Conservation (phyloP, 345 rosid species). For the Erucastrum elatum region DNA sequence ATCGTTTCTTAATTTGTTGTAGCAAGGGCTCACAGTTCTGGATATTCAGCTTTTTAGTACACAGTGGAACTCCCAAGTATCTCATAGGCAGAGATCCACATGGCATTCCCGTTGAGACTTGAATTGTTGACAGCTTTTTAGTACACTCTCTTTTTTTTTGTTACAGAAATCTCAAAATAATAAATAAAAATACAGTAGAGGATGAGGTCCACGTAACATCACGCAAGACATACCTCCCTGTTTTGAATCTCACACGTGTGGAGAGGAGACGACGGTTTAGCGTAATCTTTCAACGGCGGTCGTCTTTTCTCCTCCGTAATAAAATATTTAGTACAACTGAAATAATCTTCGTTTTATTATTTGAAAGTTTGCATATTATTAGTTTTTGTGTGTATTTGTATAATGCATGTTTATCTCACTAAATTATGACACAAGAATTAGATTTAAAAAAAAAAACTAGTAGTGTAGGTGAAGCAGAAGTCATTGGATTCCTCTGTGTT, state of each 20-base stretch:
- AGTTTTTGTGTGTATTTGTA: neutral
- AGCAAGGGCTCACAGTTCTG: neutral
- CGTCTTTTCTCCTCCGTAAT: too few species aligned
- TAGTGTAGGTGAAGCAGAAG: neutral
- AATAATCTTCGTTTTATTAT: too few species aligned
- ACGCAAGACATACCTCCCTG: conserved; percentile 32
- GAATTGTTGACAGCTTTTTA: too few species aligned
- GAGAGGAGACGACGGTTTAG: conserved; percentile 2
- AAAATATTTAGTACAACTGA: too few species aligned
- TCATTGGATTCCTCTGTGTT: conserved; percentile 16
- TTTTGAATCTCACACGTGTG: conserved; percentile 31
- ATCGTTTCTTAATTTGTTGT: neutral
- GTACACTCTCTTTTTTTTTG: neutral
- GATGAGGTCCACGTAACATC: conserved; percentile 25
- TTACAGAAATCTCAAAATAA: neutral
- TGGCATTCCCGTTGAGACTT: neutral
- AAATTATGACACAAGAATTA: neutral
- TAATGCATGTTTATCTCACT: neutral
- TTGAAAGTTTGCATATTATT: neutral
- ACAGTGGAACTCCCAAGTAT: neutral
- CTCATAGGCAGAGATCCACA: neutral
- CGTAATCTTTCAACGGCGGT: conserved; percentile 23
- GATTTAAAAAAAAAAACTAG: neutral
- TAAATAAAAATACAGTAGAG: neutral
- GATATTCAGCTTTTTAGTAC: too few species aligned